phyloP scores from a whole-genome alignment of 352 stramenopile species.

The Halophytophthora polymorphica region DNA sequence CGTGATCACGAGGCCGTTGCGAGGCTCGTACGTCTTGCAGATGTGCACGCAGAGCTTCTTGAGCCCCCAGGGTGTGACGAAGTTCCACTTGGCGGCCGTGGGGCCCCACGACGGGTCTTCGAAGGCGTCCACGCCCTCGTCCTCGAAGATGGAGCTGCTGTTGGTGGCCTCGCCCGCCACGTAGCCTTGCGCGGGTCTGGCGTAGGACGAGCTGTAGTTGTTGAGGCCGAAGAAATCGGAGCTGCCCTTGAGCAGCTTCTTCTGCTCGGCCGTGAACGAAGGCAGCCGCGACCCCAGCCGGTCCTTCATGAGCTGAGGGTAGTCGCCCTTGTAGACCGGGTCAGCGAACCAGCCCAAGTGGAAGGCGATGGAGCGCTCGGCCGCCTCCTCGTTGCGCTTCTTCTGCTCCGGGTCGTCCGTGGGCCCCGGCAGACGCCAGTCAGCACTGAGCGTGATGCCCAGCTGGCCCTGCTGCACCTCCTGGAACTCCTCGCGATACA shows the following conservation, averaged over 20 bases:
- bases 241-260: slow-evolving; percentile 73
- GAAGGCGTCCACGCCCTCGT: slow-evolving; percentile 40
- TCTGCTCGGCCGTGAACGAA: slow-evolving; percentile 84
- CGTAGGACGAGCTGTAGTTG: slow-evolving; percentile 84
- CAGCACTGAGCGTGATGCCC: slow-evolving; percentile 90
- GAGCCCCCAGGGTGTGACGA: slow-evolving; percentile 72
- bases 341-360: slow-evolving; percentile 91
- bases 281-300: slow-evolving; percentile 80
- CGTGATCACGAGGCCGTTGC: slow-evolving; percentile 84
- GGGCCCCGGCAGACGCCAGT: slow-evolving; percentile 83
- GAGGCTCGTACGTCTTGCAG: slow-evolving; percentile 72
- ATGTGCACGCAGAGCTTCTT: slow-evolving; percentile 90
- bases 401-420: slow-evolving; percentile 45
- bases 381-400: slow-evolving; percentile 56
- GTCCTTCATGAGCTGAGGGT: slow-evolving; percentile 89
- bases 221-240: slow-evolving; percentile 95
- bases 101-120: slow-evolving; percentile 60
- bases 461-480: slow-evolving; percentile 67
- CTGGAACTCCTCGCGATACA: slow-evolving; percentile 86
- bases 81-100: slow-evolving; percentile 84
- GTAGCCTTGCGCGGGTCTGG: slow-evolving; percentile 39
- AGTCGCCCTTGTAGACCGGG: slow-evolving; percentile 90
- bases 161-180: slow-evolving; percentile 14
- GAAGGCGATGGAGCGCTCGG: slow-evolving; percentile 82
- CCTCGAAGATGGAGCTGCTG: slow-evolving; percentile 29